A percentile compares a stretch with the other conserved stretches of the same genome.
These are phyloP conservation scores for Malassezia sp. DNA, from an alignment of 1,284 basidiomycete genomes.

Conservation along the genomic window DNA sequence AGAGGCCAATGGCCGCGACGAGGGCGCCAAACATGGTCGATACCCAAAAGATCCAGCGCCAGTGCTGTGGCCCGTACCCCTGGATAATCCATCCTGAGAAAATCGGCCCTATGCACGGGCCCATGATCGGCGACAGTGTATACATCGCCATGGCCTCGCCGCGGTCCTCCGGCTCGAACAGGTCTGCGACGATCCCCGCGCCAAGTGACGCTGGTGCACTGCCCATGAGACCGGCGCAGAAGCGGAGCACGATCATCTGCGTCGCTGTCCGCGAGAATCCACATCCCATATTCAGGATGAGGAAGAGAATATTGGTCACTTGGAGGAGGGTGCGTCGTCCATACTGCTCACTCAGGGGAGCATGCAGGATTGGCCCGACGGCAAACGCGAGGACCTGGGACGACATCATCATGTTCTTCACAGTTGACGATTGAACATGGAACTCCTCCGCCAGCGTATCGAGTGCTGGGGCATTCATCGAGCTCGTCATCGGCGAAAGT, in stretches of 20 bases:
- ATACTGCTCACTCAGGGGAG: constrained; percentile 3
- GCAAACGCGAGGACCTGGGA: background rate
- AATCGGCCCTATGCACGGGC: constrained; percentile 26
- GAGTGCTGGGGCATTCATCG: constrained; percentile 1
- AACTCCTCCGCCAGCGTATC: background rate
- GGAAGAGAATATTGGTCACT: background rate
- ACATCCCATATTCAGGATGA: constrained; percentile 17
- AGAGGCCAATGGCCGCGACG: constrained; percentile 24
- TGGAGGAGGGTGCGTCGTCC: constrained; percentile 1
- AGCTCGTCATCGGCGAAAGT: background rate
- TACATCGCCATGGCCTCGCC: constrained; percentile 43
- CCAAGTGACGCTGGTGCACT: constrained; percentile 36
- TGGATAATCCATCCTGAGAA: constrained; percentile 28
- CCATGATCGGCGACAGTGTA: constrained; percentile 52
- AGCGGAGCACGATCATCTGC: constrained; percentile 25
- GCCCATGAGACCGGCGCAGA: constrained; percentile 37
- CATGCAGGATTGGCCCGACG: background rate
- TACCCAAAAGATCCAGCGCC: constrained; percentile 30
- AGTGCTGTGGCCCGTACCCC: constrained; percentile 13
- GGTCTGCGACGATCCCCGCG: constrained; percentile 61
- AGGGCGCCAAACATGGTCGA: constrained; percentile 24
- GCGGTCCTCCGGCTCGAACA: constrained; percentile 55
- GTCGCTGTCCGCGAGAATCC: constrained; percentile 19
- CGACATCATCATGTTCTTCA: constrained; percentile 4
- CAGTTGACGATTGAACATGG: background rate